phyloP scores from a whole-genome alignment of 345 rosid genomes.

The Eucalyptus grandis region DNA sequence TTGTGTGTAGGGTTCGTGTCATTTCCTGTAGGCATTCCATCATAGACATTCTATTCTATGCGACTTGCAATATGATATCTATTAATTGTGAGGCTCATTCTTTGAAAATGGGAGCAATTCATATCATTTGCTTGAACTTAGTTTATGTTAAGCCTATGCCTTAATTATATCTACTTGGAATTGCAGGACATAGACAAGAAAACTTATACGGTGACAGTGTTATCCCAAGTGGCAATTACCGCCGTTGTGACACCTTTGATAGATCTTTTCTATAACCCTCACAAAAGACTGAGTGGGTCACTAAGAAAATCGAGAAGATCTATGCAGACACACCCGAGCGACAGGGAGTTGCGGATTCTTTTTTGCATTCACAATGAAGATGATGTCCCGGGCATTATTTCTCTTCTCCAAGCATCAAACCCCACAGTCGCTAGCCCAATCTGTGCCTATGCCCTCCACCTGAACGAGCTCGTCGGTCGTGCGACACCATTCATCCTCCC shows the following conservation, averaged over 20 bases:
- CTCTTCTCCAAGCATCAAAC: conserved; percentile 13
- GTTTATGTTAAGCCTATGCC: neutral
- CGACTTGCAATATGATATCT: neutral
- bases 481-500: conserved; percentile 4
- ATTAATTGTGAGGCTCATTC: neutral
- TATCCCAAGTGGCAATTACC: conserved; percentile 2
- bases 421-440: neutral
- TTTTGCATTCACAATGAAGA: conserved; percentile 15
- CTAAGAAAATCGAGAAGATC: neutral
- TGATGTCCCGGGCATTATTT: conserved; percentile 3
- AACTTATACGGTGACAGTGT: neutral
- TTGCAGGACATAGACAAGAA: neutral
- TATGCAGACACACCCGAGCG: neutral
- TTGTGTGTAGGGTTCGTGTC: neutral
- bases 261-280: conserved; percentile 1
- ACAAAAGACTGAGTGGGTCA: neutral
- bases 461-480: conserved; percentile 5
- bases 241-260: neutral
- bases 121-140: neutral
- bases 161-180: neutral
- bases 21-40: neutral
- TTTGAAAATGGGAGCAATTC: neutral
- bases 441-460: conserved; percentile 1
- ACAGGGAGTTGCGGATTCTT: conserved; percentile 3
- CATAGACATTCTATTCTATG: neutral